phyloP scores from a whole-genome alignment of 352 stramenopile genomes.

The Phytophthora sansomeana region DNA sequence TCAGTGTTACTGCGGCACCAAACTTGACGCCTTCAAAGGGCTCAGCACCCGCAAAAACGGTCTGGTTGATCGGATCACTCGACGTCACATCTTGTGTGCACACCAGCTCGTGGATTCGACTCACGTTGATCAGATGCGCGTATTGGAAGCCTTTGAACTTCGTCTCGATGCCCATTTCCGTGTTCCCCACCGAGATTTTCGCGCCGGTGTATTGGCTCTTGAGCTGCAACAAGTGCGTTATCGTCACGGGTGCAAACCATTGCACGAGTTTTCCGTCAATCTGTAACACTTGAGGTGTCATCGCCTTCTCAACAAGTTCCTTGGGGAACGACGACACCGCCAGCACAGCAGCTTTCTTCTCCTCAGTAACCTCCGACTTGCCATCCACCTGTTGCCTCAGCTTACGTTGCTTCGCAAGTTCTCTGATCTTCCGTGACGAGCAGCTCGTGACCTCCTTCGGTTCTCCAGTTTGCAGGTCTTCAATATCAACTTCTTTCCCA shows the following conservation, averaged over 20 bases:
- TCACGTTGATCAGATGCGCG: conserved; percentile 72
- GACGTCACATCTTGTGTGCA: conserved; percentile 46
- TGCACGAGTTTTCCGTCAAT: conserved; percentile 80
- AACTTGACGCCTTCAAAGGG: conserved; percentile 76
- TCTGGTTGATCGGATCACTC: conserved; percentile 63
- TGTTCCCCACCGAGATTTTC: conserved; percentile 97
- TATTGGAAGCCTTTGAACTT: conserved; percentile 94
- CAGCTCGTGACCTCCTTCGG: conserved; percentile 61
- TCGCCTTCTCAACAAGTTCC: conserved; percentile 68
- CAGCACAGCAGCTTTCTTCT: conserved; percentile 25
- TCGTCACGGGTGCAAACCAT: conserved; percentile 94
- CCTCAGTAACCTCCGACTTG: conserved; percentile 29
- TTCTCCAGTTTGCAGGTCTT: conserved; percentile 50
- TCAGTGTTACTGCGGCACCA: conserved; percentile 83
- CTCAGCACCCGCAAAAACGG: conserved; percentile 43
- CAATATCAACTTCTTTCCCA: conserved; percentile 57
- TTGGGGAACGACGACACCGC: conserved; percentile 51
- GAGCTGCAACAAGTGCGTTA: conserved; percentile 89
- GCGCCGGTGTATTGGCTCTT: conserved; percentile 83
- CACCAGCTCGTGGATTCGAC: conserved; percentile 69
- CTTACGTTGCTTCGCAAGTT: conserved; percentile 55
- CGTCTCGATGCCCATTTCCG: conserved; percentile 96
- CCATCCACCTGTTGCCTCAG: conserved; percentile 15
- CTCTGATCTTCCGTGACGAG: conserved; percentile 74
- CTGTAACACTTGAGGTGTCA: conserved; percentile 62